A percentile compares a stretch with the other conserved stretches of the same genome.
Evolutionary conservation across 2,329 filamentous ascomycete species (phyloP).

Genomic region (Penicillium freii): DNA sequence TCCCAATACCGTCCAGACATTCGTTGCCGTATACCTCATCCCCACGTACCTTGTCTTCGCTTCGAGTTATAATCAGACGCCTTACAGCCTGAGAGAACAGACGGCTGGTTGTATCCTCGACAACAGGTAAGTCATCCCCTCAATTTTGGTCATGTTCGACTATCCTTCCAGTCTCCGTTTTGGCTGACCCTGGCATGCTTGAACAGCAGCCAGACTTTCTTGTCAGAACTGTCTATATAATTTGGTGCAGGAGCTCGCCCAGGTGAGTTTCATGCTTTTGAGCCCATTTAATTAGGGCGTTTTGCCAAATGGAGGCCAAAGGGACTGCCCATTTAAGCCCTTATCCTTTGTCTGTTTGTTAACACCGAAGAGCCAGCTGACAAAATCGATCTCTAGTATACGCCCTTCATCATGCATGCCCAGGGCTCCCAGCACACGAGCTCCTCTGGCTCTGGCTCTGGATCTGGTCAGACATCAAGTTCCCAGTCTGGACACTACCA

Average conservation of each 20-base stretch:
- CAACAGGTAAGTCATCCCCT: neutral
- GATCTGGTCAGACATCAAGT: slow-evolving; percentile 23
- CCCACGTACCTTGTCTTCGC: neutral
- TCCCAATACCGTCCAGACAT: slow-evolving; percentile 7
- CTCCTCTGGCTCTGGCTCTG: slow-evolving; percentile 22
- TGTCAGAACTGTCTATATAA: slow-evolving; percentile 5
- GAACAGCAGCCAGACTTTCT: neutral
- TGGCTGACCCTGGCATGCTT: neutral
- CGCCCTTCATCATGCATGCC: slow-evolving; percentile 22
- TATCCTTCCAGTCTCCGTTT: neutral
- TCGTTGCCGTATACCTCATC: slow-evolving; percentile 6
- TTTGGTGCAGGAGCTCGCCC: neutral
- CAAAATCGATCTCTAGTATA: neutral
- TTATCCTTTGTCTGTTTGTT: neutral
- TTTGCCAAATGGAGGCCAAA: neutral
- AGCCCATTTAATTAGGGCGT: neutral
- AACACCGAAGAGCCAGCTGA: neutral
- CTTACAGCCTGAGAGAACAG: neutral
- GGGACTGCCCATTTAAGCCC: neutral
- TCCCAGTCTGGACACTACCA: slow-evolving; percentile 25
- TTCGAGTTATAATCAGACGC: neutral
- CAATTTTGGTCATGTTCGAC: neutral
- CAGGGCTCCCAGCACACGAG: slow-evolving; percentile 26
- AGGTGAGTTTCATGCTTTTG: slow-evolving; percentile 6
- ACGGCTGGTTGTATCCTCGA: neutral